Evolutionary conservation across 768 basidiomycete species (phyloP).

Genomic region (Panaeolus papilionaceus): DNA sequence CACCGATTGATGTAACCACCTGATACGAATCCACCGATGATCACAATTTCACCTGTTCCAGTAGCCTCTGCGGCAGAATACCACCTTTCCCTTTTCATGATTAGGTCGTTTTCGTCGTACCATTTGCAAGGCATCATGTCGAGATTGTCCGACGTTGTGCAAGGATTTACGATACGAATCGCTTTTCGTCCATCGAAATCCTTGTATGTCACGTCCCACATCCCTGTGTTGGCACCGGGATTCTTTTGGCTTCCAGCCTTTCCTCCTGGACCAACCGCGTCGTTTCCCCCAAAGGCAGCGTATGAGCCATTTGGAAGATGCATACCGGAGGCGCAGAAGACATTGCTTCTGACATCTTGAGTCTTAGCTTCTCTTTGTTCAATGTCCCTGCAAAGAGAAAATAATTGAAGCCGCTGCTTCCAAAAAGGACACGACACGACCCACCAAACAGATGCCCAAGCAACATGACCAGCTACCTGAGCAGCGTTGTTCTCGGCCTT

Average conservation of each 20-base stretch:
- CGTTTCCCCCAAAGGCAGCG: slow-evolving; percentile 79
- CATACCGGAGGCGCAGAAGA: slow-evolving; percentile 85
- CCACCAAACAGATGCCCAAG: slow-evolving; percentile 76
- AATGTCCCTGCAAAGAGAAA: slow-evolving; percentile 56
- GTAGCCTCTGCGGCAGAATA: slow-evolving; percentile 79
- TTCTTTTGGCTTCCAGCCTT: slow-evolving; percentile 56
- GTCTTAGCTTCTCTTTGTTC: slow-evolving; percentile 59
- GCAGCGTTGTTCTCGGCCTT: slow-evolving; percentile 83
- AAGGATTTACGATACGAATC: slow-evolving; percentile 86
- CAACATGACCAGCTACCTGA: slow-evolving; percentile 70
- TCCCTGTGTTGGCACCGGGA: slow-evolving; percentile 51
- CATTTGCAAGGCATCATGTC: slow-evolving; percentile 61
- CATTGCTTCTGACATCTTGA: slow-evolving; percentile 78
- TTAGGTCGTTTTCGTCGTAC: slow-evolving; percentile 70
- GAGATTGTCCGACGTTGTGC: slow-evolving; percentile 55
- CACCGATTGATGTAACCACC: slow-evolving; percentile 89
- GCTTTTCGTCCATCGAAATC: slow-evolving; percentile 85
- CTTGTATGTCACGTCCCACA: slow-evolving; percentile 70
- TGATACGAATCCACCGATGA: slow-evolving; percentile 83
- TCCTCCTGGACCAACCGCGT: slow-evolving; percentile 75
- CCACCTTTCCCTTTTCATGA: slow-evolving; percentile 77
- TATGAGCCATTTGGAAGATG: slow-evolving; percentile 83
- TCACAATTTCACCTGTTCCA: slow-evolving; percentile 75
- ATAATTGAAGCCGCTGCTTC: not conserved
- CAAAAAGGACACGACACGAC: slow-evolving; percentile 18